Conservation (phyloP, 371 early-diverging fungal species). For the Paraphysoderma sedebokerense region DNA sequence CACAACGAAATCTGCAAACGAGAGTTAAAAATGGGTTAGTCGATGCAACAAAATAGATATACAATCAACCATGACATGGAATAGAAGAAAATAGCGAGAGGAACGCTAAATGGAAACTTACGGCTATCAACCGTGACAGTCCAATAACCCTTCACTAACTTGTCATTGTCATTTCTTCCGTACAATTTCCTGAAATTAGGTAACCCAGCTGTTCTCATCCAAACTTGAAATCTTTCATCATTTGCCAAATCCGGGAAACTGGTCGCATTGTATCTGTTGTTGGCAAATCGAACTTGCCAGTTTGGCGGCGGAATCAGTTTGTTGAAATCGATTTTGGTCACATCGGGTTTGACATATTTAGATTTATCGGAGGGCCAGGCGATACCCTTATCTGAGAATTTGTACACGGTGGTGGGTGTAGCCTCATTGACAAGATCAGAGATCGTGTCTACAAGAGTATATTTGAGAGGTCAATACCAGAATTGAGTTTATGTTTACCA, state of each 20-base stretch:
- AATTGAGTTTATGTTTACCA: too few species aligned
- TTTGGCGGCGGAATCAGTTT: conserved; percentile 60
- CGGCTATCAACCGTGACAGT: neutral
- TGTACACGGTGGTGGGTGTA: conserved; percentile 13
- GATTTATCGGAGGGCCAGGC: conserved; percentile 76
- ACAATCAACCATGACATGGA: too few species aligned
- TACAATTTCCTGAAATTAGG: conserved; percentile 95
- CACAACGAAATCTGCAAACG: conserved; percentile 62
- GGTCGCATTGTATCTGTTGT: conserved; percentile 12
- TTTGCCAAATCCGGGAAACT: conserved; percentile 41
- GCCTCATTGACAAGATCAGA: conserved; percentile 2
- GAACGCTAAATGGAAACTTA: neutral
- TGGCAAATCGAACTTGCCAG: conserved; percentile 40
- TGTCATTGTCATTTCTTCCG: conserved; percentile 36
- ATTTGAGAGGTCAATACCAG: too few species aligned
- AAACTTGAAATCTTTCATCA: conserved; percentile 87
- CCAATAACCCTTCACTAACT: neutral
- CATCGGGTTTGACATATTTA: conserved; percentile 39
- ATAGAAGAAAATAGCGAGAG: too few species aligned
- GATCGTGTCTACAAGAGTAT: conserved; percentile 10
- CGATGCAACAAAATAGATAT: too few species aligned
- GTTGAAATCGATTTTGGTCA: conserved; percentile 26
- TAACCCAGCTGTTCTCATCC: conserved; percentile 95
- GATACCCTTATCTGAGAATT: conserved; percentile 44
- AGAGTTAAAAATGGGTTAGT: neutral